Evolutionary conservation across 805 yeast genomes (phyloP).

Genomic region (Torulaspora maleeae): DNA sequence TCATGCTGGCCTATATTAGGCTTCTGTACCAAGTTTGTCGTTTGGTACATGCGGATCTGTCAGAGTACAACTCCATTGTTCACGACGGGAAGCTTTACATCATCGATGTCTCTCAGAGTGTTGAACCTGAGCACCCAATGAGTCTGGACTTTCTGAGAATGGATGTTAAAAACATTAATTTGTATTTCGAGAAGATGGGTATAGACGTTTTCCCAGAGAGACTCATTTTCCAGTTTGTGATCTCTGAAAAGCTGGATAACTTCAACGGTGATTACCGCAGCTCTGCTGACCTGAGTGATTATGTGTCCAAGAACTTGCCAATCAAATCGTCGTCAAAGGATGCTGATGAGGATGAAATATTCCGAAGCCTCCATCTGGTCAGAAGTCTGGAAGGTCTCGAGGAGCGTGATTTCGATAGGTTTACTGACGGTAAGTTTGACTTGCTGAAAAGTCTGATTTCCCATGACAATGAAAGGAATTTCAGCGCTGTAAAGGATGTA

Average conservation of each 20-base stretch:
- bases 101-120: constrained; percentile 95
- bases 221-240: constrained; percentile 71
- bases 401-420: constrained; percentile 83
- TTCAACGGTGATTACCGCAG: constrained; percentile 37
- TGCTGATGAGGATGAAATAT: constrained; percentile 77
- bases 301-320: constrained; percentile 46
- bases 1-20: constrained; percentile 80
- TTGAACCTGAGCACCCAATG: constrained; percentile 97
- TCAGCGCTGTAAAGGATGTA: constrained; percentile 31
- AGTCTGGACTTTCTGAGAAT: constrained; percentile 89
- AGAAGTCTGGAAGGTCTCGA: constrained; percentile 78
- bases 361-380: constrained; percentile 73
- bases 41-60: constrained; percentile 92
- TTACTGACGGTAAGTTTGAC: constrained; percentile 73
- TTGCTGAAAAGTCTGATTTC: constrained; percentile 63
- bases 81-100: constrained; percentile 75
- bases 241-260: constrained; percentile 44
- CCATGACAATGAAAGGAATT: constrained; percentile 34
- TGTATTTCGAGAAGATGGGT: constrained; percentile 69
- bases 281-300: constrained; percentile 35
- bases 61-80: constrained; percentile 89
- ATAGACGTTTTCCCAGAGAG: constrained; percentile 80
- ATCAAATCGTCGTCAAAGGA: constrained; percentile 50
- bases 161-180: constrained; percentile 96
- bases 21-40: constrained; percentile 82